Base-by-base conservation (phyloP, 2,329 filamentous ascomycete species). In the Zalaria sp. region DNA sequence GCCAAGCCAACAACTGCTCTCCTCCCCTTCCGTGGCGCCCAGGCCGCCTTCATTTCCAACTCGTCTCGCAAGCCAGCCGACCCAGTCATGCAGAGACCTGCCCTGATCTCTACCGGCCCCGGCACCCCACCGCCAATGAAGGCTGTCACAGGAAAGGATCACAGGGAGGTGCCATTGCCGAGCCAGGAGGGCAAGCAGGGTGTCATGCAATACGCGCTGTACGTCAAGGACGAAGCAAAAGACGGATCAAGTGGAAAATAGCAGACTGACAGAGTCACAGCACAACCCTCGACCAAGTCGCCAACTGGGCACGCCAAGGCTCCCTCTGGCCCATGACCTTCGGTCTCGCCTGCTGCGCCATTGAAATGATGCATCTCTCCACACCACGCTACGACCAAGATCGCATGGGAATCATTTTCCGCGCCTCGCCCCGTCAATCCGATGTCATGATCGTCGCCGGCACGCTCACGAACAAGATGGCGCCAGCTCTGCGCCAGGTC, bases 391-490 rank as follows among this genome's bases (percentile, higher is more conserved):
- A 93, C 74, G 85, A 93, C 57, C 83, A 91, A 59, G 85, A 93
- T 65, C 77, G 86, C 31, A 71, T 89, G 45, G 85, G 86, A 49
- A 91, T 93, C 59, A 91, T 93, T 60, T 93, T 91, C 75, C 80
- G 85, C 52, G 85, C 84, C 44, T 89, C 83, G 9, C 85, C 85
- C 1, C 80, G 85, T 49, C 85, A 93, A 63, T 83, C 84, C 46
- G 86, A 93, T 62, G 81, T 93, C 50, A 91, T 93, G 85, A 91
- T 93, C 55, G 86, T 93, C 25, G 85, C 86, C 26, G 86, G 86
- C 38, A 93, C 86, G n/a, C 72, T 93, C 45, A 89, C 84, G 49
- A 93, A 93, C 72, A 93, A 93, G 70, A 93, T 93, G 86, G 85
- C 84, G 0, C 84, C 86, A 2, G 86, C 86, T 27, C 68, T 93